Evolutionary conservation across 1,284 basidiomycete species (phyloP).

Genomic region (Entoloma clypeatum): DNA sequence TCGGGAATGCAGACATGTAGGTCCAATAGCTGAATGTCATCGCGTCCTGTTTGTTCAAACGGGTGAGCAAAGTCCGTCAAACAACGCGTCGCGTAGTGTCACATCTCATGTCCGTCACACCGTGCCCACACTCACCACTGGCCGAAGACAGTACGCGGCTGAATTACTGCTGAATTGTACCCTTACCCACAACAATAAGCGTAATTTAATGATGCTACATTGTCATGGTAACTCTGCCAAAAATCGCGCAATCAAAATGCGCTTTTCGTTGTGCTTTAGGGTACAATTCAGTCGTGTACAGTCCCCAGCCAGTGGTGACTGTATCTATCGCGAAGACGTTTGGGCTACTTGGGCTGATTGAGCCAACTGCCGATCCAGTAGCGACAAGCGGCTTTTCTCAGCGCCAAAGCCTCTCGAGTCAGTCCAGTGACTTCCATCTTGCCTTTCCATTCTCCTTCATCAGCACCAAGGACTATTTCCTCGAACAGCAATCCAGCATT

Average conservation of each 20-base stretch:
- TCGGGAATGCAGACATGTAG: slow-evolving; percentile 6
- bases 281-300: background rate
- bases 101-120: background rate
- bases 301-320: background rate
- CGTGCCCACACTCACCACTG: background rate
- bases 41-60: no score
- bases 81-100: background rate
- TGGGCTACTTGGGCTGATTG: no score
- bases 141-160: background rate
- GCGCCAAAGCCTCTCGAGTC: slow-evolving; percentile 42
- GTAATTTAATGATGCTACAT: no score
- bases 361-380: slow-evolving; percentile 60
- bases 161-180: no score
- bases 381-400: slow-evolving; percentile 54
- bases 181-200: no score
- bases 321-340: no score
- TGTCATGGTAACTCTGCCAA: no score
- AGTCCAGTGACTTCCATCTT: slow-evolving; percentile 42
- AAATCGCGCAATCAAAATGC: no score
- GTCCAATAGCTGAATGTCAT: slow-evolving; percentile 6
- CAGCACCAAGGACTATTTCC: slow-evolving; percentile 32
- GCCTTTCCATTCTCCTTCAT: slow-evolving; percentile 46
- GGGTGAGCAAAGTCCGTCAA: background rate
- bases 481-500: slow-evolving; percentile 45
- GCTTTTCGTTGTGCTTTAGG: background rate